phyloP scores from a whole-genome alignment of 495 filamentous ascomycete genomes.

The Pyrenula aspistea region DNA sequence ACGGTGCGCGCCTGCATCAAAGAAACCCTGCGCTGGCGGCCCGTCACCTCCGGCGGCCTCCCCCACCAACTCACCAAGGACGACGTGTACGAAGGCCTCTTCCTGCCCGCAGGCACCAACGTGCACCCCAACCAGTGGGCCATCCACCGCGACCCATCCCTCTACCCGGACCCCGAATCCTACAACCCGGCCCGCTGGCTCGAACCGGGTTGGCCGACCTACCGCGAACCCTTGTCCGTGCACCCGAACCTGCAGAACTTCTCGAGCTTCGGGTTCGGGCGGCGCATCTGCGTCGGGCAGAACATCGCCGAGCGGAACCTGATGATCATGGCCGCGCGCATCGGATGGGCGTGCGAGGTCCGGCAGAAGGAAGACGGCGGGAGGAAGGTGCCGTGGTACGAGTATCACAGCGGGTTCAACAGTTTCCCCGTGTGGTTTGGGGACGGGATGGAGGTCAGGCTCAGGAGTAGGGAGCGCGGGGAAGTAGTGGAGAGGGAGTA shows the following conservation, averaged over 20 bases:
- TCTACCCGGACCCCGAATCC: constrained; percentile 19
- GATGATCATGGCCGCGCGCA: constrained; percentile 42
- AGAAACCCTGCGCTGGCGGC: constrained; percentile 50
- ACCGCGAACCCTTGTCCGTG: constrained; percentile 36
- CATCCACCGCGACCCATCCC: constrained; percentile 29
- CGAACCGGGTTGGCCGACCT: constrained; percentile 33
- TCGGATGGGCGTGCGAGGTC: constrained; percentile 47
- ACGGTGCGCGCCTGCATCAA: constrained; percentile 44
- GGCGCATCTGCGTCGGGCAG: constrained; percentile 45
- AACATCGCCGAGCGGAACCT: constrained; percentile 43
- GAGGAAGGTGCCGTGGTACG: constrained; percentile 30
- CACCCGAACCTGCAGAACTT: constrained; percentile 42
- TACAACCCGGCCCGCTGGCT: constrained; percentile 32
- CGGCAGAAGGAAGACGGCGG: constrained; percentile 5
- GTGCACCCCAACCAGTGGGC: constrained; percentile 27
- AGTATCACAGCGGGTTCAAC: constrained; percentile 40
- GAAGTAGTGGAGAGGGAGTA: constrained; percentile 19
- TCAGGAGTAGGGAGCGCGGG: constrained; percentile 20
- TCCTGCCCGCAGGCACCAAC: constrained; percentile 41
- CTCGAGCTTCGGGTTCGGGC: constrained; percentile 49
- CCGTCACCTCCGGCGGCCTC: constrained; percentile 39
- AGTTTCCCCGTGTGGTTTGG: constrained; percentile 32
- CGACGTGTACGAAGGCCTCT: constrained; percentile 43
- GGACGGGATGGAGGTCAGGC: constrained; percentile 24
- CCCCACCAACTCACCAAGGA: constrained; percentile 41